Evolutionary conservation across 2,329 filamentous ascomycete genomes (phyloP), one percentile per base, ranked within the genome.

Genomic region (Onygena corvina): DNA sequence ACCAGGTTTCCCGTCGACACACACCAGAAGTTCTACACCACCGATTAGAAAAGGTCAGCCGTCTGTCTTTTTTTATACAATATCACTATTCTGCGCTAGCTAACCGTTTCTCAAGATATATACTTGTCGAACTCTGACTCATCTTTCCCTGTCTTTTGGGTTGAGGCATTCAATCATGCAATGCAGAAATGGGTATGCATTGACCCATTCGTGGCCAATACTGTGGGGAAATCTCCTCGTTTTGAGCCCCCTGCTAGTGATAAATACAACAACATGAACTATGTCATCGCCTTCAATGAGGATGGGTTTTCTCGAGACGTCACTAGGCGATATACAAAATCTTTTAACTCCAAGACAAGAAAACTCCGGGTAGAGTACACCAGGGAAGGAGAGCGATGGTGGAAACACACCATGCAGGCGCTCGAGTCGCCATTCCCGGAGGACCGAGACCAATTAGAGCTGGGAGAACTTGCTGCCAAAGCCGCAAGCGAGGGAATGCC

Each of bases 171-270:
- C 55, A 89, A 95, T 54, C 73, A 80, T 48, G 84, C 84, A 0
- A 79, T 87, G 55, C 86, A 95, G 61, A 94, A 87, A 70, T 98
- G 92, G 92, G 78, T 94, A 49, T 77, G 87, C 0, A 79, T 92
- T 31, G 92, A 98, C 61, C 80, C 89, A 0, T 66, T 95, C 0
- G 87, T 92, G 1, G 94, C 89, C 0, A 75, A 78, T 49, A 84
- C 81, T 55, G 79, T 94, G 49, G 86, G 81, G 61, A 88, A 84
- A 52, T 79, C 86, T 0, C 76, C 74, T 25, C 80, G 77, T 42
- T 72, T 98, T 23, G 92, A 98, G 60, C 92, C 92, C 0, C 86
- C 92, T 0, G 76, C 84, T 1, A 81, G 76, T 2, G 88, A 94
- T 63, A 71, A 74, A 4, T 75, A 83, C 50, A 96, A 94, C 57